Base-by-base conservation (phyloP, 2,329 filamentous ascomycete genomes). In the Ascosphaera pollenicola region DNA sequence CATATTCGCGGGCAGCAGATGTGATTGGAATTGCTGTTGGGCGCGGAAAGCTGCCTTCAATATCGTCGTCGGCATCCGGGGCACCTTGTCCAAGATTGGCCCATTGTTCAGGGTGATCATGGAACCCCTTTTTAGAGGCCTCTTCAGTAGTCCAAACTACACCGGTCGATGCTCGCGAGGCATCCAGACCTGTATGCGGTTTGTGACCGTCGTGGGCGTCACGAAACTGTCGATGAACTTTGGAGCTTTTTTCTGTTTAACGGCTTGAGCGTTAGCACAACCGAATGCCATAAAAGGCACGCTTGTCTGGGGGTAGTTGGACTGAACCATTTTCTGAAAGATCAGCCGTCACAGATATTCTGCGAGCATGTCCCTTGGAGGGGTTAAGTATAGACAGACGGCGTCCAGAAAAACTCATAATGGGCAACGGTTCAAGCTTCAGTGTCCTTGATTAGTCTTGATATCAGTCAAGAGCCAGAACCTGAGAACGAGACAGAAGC, bases 1-100 rank as follows among this genome's bases (percentile, higher is more conserved):
- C 79, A 59, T 95, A 95, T 59, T 95, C 87, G 53, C 85, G 69
- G 32, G 79, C 78, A 44, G 74, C 73, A 51, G 82, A 70, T 47
- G 70, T 75, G 51, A 94, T 70, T 48, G 89, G 74, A 49, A 94
- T 81, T 35, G 66, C 69, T 38, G 72, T 70, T 5, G 87, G 87
- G 13, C 87, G 73, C 49, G 77, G 68, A 56, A 94, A 94, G 61
- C 80, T 89, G 42, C 85, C 83, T 50, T 76, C 70, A 50, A 94
- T 94, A 46, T 89, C 83, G 47, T 91, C 82, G 49, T 93, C 87
- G 44, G 91, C 87, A 57, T 94, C 84, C 35, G 85, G 85, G 13
- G 85, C 85, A 48, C 85, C 85, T 62, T 94, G 87, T 24, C 87
- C 87, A 39, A 95, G 66, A 56, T 95, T 95, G 42, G 87, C 84